Evolutionary conservation across 331 rosid genomes (phyloP).

Genomic region (Acacia pycnantha): DNA sequence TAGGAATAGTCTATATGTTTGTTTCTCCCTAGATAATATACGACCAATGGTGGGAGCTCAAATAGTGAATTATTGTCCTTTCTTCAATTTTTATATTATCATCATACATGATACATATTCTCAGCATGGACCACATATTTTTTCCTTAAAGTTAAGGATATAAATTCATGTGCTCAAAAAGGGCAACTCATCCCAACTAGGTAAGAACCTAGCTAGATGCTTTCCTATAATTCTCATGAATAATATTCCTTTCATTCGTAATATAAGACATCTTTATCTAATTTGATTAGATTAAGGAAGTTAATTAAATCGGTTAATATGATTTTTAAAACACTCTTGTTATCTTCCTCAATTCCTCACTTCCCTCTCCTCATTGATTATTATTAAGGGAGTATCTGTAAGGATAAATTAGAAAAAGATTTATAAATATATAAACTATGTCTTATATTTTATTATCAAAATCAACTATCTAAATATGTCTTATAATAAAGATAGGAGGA

Average conservation of each 20-base stretch:
- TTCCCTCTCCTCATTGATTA: no score
- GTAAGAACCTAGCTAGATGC: constrained; percentile 24
- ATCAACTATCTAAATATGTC: no score
- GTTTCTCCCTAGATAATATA: background rate
- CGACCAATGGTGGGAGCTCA: background rate
- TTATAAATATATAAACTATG: no score
- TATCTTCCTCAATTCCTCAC: no score
- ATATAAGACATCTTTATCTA: no score
- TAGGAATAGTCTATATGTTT: background rate
- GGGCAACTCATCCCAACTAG: background rate
- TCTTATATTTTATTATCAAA: no score
- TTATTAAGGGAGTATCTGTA: no score
- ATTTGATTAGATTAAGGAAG: no score
- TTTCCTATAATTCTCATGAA: background rate
- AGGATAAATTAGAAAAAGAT: no score
- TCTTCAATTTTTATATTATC: constrained; percentile 7
- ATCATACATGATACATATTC: background rate
- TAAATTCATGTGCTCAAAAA: background rate
- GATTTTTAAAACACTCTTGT: no score
- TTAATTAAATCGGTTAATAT: no score
- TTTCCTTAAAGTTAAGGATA: background rate
- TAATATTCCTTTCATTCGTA: rapidly evolving
- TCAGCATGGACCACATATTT: background rate
- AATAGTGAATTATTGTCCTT: background rate
- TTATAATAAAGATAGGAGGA: rapidly evolving